A percentile compares a stretch with the other conserved stretches of the same genome.
Evolutionary conservation across 202 grass and related monocot genomes (phyloP).

Genomic region (Tripidium arundinaceum): DNA sequence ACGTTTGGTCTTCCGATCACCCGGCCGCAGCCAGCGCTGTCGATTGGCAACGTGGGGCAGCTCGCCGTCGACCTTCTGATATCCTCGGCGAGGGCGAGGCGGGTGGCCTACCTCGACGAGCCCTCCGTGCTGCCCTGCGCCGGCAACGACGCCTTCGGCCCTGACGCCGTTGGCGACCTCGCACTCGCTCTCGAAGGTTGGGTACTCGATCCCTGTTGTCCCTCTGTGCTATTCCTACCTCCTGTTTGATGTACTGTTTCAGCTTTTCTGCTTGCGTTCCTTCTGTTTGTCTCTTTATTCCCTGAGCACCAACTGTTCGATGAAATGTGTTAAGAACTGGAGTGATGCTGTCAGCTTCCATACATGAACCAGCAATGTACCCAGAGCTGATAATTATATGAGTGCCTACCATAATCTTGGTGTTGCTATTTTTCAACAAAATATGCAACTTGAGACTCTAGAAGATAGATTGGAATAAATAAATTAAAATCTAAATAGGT

Average conservation of each 20-base stretch:
- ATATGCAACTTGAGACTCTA: slow-evolving; percentile 8
- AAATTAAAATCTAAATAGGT: background rate
- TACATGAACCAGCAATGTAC: background rate
- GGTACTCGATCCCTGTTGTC: background rate
- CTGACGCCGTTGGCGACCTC: slow-evolving; percentile 63
- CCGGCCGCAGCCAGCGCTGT: slow-evolving; percentile 60
- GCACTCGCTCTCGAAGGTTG: slow-evolving; percentile 73
- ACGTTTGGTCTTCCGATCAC: slow-evolving; percentile 12
- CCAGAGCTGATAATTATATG: too few species aligned
- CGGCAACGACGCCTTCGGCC: slow-evolving; percentile 79
- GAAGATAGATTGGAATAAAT: background rate
- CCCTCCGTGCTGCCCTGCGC: slow-evolving; percentile 72
- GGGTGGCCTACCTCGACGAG: slow-evolving; percentile 77
- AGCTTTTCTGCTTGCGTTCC: background rate
- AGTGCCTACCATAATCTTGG: background rate
- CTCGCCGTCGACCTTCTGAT: slow-evolving; percentile 80
- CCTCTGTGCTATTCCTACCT: background rate
- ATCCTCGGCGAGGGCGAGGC: slow-evolving; percentile 49
- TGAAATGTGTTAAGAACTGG: background rate
- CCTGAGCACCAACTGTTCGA: slow-evolving; percentile 36
- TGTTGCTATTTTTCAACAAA: slow-evolving; percentile 6
- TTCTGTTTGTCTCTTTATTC: background rate
- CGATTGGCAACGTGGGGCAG: slow-evolving; percentile 97
- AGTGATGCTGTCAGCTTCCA: background rate
- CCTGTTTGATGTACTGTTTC: slow-evolving; percentile 5